A percentile compares a stretch with the other conserved stretches of the same genome.
phyloP scores from a whole-genome alignment of 345 rosid genomes.

The Salix dunnii region DNA sequence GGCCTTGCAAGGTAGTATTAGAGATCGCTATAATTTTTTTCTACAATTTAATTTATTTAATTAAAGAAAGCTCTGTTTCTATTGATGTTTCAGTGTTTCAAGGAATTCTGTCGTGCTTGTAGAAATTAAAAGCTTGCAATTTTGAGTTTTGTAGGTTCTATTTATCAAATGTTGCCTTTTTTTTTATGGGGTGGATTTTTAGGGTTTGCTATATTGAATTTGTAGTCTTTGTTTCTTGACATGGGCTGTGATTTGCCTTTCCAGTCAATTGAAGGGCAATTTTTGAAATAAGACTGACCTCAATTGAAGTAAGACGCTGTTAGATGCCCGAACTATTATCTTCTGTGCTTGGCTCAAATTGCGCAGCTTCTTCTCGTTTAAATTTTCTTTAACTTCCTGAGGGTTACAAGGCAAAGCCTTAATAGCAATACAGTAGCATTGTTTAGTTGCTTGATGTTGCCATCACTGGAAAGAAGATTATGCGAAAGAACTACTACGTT shows the following conservation, averaged over 20 bases:
- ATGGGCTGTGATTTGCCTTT: neutral
- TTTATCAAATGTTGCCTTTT: neutral
- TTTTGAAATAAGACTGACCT: neutral
- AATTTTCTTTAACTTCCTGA: neutral
- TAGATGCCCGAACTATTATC: neutral
- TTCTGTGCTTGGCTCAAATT: neutral
- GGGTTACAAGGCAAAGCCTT: neutral
- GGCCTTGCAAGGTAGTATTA: slow-evolving; percentile 85
- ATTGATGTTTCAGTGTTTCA: neutral
- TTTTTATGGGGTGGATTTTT: neutral
- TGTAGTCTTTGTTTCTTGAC: neutral
- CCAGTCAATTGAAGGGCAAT: neutral
- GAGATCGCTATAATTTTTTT: neutral
- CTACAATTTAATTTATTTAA: neutral
- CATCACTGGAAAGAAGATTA: neutral
- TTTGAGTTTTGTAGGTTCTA: neutral
- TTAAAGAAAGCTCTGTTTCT: neutral
- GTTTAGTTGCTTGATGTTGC: neutral
- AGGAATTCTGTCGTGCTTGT: neutral
- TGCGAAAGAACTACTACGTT: neutral
- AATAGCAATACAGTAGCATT: neutral
- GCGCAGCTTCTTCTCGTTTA: neutral
- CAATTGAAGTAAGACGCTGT: neutral
- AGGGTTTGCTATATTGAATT: neutral
- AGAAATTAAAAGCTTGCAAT: neutral